A percentile compares a stretch with the other conserved stretches of the same genome.
phyloP scores from a whole-genome alignment of 805 yeast species.

The Hanseniaspora guilliermondii region DNA sequence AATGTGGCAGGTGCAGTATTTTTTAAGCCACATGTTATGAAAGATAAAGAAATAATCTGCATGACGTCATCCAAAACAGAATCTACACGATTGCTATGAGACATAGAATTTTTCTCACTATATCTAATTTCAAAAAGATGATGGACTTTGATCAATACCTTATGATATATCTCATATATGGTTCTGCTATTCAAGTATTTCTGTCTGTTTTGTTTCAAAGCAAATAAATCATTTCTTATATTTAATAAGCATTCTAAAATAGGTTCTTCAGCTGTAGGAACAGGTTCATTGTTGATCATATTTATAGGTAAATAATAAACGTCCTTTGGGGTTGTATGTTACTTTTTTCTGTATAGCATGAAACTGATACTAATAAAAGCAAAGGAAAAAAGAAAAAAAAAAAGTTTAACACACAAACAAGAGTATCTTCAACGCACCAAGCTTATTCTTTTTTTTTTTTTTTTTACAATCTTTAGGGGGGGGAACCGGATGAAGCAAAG shows the following conservation, averaged over 20 bases:
- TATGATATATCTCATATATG: slow-evolving; percentile 46
- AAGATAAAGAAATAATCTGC: slow-evolving; percentile 73
- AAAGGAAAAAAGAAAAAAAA: neutral
- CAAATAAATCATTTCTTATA: slow-evolving; percentile 34
- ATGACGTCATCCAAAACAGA: slow-evolving; percentile 74
- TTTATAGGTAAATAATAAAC: slow-evolving; percentile 17
- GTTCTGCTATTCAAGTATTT: slow-evolving; percentile 57
- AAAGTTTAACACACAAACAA: too few species aligned
- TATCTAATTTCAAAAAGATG: slow-evolving; percentile 40
- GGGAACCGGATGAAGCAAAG: too few species aligned
- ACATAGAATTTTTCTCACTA: slow-evolving; percentile 18
- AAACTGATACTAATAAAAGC: too few species aligned
- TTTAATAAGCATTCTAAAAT: slow-evolving; percentile 32
- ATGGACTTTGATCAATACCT: slow-evolving; percentile 43
- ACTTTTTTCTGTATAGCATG: neutral
- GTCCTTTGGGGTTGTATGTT: neutral
- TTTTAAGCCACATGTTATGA: slow-evolving; percentile 82
- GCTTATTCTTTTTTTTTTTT: too few species aligned
- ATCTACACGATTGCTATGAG: slow-evolving; percentile 43
- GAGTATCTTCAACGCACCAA: too few species aligned
- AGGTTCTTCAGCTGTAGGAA: slow-evolving; percentile 29
- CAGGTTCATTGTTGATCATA: slow-evolving; percentile 18
- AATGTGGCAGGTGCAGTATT: slow-evolving; percentile 90
- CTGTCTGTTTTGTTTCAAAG: slow-evolving; percentile 49
- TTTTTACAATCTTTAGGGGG: too few species aligned